These are phyloP conservation scores for Trichoderma reesei DNA, from an alignment of 495 filamentous ascomycete species.

Conservation along the genomic window DNA sequence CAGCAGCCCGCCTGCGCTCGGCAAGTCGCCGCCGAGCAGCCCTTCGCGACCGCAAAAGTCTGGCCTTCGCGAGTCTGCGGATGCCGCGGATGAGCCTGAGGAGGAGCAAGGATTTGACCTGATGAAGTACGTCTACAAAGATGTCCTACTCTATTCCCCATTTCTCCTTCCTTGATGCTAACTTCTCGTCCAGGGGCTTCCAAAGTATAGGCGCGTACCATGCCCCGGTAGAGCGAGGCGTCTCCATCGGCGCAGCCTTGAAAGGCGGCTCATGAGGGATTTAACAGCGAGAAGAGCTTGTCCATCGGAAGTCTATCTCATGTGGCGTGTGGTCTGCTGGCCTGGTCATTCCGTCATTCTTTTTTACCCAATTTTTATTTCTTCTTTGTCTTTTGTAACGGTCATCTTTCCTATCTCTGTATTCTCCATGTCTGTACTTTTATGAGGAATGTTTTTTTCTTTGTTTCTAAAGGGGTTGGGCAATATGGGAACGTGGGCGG, in stretches of 20 bases:
- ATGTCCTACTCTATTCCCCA: background rate
- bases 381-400: too few relatives aligned
- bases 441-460: background rate
- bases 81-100: conserved; percentile 20
- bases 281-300: too few relatives aligned
- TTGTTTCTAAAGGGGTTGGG: too few relatives aligned
- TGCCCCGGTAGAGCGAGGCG: conserved; percentile 10
- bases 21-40: conserved; percentile 25
- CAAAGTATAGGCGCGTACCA: conserved; percentile 33
- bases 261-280: background rate
- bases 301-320: too few relatives aligned
- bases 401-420: background rate
- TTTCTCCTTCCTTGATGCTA: background rate
- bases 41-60: conserved; percentile 19
- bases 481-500: background rate
- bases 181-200: conserved; percentile 23
- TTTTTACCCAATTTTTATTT: background rate
- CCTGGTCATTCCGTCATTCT: background rate
- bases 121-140: conserved; percentile 22
- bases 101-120: conserved; percentile 29
- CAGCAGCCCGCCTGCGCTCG: conserved; percentile 55
- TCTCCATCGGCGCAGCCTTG: background rate
- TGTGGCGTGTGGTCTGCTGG: too few relatives aligned
- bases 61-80: conserved; percentile 9
- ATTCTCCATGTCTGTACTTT: background rate